Base-by-base conservation (phyloP, 1,139 yeast species). In the Zygoascus meyerae region DNA sequence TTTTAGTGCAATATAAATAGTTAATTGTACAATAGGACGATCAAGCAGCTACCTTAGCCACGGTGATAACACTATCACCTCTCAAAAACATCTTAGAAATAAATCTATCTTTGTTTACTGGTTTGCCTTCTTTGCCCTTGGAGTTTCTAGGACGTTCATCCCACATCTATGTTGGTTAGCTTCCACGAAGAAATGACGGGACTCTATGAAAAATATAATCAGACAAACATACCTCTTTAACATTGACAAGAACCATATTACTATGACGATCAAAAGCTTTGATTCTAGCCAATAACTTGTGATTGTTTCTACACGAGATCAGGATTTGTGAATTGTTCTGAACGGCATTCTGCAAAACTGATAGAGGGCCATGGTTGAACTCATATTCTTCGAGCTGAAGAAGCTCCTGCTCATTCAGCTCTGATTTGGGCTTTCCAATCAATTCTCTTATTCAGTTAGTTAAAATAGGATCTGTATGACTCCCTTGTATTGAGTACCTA, bases 221-320 rank as follows among this genome's bases (percentile, higher is more conserved):
- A 7, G 33, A 11, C 36, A 32, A 3, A 17, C 12, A 29, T 32
- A 68, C 70, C 62, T 92, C 98, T 63, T 86, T 87, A 37, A 92
- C 97, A 59, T 89, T 87, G 60, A 87, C 97, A 55, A 92, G 70
- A 7, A 92, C 83, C 84, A 92, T 79, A 64, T 92, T 92, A 53
- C 96, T 84, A 66, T 92, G 99, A 60, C 97, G 81, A 64, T 92
- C 99, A 64, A 89, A 94, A 0, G 97, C 97, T 62, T 86, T 85
- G 44, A 92, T 94, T 55, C 86, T 79, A 1, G 92, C 97, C 28
- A 92, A 76, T 40, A 92, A 73, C 66, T 92, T 92, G 62, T 89
- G 96, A 66, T 90, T 90, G 64, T 92, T 92, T 60, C 99, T 77
- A 54, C 95, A 79, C 26, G 96, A 86, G 56, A 92, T 86, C 48